Evolutionary conservation across 2,329 filamentous ascomycete genomes (phyloP).

Genomic region (Calonectria pseudoturangicola): DNA sequence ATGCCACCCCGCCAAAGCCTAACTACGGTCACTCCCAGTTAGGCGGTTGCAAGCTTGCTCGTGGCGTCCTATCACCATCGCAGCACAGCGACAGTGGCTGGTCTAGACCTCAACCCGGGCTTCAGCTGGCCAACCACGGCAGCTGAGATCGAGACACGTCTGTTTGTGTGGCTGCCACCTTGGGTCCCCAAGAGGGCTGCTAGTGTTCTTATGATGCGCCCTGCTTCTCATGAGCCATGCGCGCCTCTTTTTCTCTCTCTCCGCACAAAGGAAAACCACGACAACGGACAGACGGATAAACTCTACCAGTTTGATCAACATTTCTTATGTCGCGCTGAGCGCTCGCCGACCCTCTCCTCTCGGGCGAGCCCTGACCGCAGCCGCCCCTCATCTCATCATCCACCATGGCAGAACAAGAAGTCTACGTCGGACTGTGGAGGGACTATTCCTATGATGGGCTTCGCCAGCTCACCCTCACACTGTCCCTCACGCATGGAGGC

Average conservation of each 20-base stretch:
- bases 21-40: background rate
- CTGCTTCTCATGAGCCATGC: too few species aligned
- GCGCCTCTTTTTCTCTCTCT: too few species aligned
- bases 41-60: background rate
- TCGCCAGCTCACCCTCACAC: constrained; percentile 7
- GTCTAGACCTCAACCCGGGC: constrained; percentile 15
- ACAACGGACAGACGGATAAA: too few species aligned
- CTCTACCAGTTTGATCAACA: too few species aligned
- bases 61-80: background rate
- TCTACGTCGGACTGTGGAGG: constrained; percentile 9
- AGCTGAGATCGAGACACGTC: background rate
- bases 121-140: background rate
- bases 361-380: too few species aligned
- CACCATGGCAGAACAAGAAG: constrained; percentile 1
- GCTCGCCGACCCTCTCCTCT: background rate
- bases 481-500: background rate
- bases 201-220: too few species aligned
- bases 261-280: too few species aligned
- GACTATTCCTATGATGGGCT: constrained; percentile 7
- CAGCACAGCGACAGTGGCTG: background rate
- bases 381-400: too few species aligned
- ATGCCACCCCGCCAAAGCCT: background rate
- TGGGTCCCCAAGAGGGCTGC: too few species aligned
- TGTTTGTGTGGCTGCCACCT: background rate
- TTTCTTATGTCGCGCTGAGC: background rate